A percentile compares a stretch with the other conserved stretches of the same genome.
Conservation (phyloP, 352 stramenopile genomes). For the Globisporangium nodosum region DNA sequence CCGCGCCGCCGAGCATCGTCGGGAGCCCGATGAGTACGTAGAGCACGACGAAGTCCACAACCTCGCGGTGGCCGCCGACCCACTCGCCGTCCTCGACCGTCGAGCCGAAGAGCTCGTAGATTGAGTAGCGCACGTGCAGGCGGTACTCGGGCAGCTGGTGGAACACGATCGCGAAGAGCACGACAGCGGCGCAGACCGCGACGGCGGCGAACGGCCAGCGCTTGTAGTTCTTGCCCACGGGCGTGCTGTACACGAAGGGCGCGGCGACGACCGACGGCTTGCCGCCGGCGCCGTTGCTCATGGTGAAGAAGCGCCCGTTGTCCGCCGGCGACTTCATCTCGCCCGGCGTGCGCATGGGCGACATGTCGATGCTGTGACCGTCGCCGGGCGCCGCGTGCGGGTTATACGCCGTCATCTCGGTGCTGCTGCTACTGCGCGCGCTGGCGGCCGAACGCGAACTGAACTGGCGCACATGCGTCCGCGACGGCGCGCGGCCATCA, state of each 20-base stretch:
- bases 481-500: too few species aligned
- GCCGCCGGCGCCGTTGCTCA: conserved; percentile 33
- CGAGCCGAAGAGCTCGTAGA: conserved; percentile 62
- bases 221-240: conserved; percentile 79
- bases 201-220: conserved; percentile 70
- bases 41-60: conserved; percentile 70
- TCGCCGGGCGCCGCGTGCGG: not conserved
- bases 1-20: conserved; percentile 68
- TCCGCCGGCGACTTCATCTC: conserved; percentile 37
- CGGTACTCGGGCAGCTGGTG: conserved; percentile 72
- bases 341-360: conserved; percentile 24
- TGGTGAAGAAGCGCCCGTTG: conserved; percentile 68
- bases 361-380: conserved; percentile 12
- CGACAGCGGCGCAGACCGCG: conserved; percentile 32
- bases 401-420: conserved; percentile 12
- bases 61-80: conserved; percentile 68
- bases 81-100: conserved; percentile 40
- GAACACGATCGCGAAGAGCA: conserved; percentile 65
- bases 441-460: not conserved
- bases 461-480: not conserved
- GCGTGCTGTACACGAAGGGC: conserved; percentile 72
- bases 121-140: conserved; percentile 46
- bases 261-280: conserved; percentile 50
- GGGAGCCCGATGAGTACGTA: conserved; percentile 68
- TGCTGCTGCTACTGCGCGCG: not conserved